Conservation (phyloP, 2,329 filamentous ascomycete species). For the Talaromyces sp. region DNA sequence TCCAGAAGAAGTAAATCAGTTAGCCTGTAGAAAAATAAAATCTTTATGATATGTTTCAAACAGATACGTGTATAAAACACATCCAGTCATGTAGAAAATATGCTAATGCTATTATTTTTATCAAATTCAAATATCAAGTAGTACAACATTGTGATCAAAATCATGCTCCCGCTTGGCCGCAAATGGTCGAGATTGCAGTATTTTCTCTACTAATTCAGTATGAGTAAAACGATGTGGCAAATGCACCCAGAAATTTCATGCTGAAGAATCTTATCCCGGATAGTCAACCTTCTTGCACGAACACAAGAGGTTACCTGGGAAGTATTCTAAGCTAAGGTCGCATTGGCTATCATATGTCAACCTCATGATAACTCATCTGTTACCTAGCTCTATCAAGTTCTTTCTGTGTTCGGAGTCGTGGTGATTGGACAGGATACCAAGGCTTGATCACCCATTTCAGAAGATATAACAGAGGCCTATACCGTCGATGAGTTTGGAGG, state of each 20-base stretch:
- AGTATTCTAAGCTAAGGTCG: background rate
- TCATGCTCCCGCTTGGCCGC: background rate
- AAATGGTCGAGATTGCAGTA: background rate
- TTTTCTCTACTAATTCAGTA: background rate
- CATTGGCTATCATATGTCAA: background rate
- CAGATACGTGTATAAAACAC: too few relatives aligned
- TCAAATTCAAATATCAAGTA: too few relatives aligned
- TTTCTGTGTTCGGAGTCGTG: background rate
- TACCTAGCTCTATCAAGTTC: background rate
- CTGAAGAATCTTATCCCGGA: background rate
- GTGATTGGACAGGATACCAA: background rate
- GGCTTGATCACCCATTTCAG: background rate
- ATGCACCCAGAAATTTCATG: background rate
- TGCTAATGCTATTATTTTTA: too few relatives aligned
- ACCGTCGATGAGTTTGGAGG: background rate
- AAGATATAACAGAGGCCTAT: background rate
- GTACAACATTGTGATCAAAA: too few relatives aligned
- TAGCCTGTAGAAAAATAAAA: too few relatives aligned
- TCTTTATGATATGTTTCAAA: too few relatives aligned
- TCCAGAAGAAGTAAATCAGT: too few relatives aligned
- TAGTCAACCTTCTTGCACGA: background rate
- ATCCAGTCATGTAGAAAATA: too few relatives aligned
- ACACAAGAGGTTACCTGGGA: background rate
- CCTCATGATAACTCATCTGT: background rate
- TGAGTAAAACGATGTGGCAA: background rate